Evolutionary conservation across 306 rosid species (phyloP), one percentile per base, ranked within the genome.

Genomic region (Ceratonia siliqua): DNA sequence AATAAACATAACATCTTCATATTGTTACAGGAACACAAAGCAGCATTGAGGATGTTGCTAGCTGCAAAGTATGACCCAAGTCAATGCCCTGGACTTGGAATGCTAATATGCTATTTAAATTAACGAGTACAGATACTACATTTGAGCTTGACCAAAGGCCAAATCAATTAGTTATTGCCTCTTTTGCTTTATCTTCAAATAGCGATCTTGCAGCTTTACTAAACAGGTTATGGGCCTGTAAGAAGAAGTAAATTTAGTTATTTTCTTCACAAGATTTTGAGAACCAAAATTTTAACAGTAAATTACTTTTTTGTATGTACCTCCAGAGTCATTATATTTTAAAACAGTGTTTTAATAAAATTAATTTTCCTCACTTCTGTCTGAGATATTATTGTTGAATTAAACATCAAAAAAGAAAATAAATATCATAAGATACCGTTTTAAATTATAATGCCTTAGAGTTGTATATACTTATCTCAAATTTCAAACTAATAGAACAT

Each of bases 191-290:
- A 4, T 84, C 78, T 56, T 89, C 92, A 28, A 94, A 83, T 48
- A 89, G 61, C 1, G 80, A 93, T 14, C 65, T 83, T 18, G 96
- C 92, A 57, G 96, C 92, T 86, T 74, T 85, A 68, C 77, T 88
- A 77, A 94, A 88, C 81, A 94, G 52, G 71, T 87, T 88, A 17
- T 85, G 79, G 22, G 80, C 89, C 97, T 94, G 90, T 22, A 62
- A 28, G 59, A 25, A 27, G 28, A 35, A 25, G 25, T 42, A 36
- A 2, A 41, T 64, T 43, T 8, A 46, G 54, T 50, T 49, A 56
- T 39, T 63, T 50, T 59, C 14, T 36, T 15, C 45, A 36, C 15
- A 12, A 18, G 8, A 13, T 25, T 21, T 53, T 69, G 3, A 13
- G 12, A 76, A 24, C 22, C 46, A 38, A 54, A 17, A 54, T 20